Evolutionary conservation across 2,329 filamentous ascomycete species (phyloP).

Genomic region (Trichoderma oligosporum): DNA sequence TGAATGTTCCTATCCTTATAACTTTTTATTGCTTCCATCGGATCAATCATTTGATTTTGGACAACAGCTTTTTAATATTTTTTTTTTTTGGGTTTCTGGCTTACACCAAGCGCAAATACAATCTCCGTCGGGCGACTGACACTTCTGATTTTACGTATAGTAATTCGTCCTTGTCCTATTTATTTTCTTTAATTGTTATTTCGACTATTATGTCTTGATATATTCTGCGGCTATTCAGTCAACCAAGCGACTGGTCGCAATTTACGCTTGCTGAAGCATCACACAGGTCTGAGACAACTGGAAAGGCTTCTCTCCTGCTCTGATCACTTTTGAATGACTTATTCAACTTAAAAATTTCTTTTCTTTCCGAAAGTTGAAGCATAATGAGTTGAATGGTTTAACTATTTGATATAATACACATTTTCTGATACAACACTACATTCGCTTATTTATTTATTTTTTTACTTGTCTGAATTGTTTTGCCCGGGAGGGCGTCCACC

Average conservation of each 20-base stretch:
- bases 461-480: not conserved
- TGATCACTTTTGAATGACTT: not conserved
- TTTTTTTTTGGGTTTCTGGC: conserved; percentile 12
- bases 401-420: not conserved
- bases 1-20: not conserved
- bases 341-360: not conserved
- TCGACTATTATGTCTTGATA: conserved; percentile 10
- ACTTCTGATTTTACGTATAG: conserved; percentile 18
- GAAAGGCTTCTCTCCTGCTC: not conserved
- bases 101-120: conserved; percentile 21
- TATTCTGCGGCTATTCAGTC: not conserved
- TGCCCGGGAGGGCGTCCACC: conserved; percentile 6
- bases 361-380: not conserved
- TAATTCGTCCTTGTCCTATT: conserved; percentile 15
- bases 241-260: conserved; percentile 5
- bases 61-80: conserved; percentile 4
- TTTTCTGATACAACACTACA: not conserved
- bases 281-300: not conserved
- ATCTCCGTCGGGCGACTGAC: conserved; percentile 23
- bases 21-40: conserved; percentile 5
- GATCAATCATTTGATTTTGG: conserved; percentile 4
- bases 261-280: not conserved
- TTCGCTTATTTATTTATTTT: conserved; percentile 14
- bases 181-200: conserved; percentile 4
- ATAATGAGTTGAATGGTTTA: not conserved